A percentile compares a stretch with the other conserved stretches of the same genome.
Evolutionary conservation across 495 filamentous ascomycete species (phyloP).

Genomic region (Bathelium albidoporum): DNA sequence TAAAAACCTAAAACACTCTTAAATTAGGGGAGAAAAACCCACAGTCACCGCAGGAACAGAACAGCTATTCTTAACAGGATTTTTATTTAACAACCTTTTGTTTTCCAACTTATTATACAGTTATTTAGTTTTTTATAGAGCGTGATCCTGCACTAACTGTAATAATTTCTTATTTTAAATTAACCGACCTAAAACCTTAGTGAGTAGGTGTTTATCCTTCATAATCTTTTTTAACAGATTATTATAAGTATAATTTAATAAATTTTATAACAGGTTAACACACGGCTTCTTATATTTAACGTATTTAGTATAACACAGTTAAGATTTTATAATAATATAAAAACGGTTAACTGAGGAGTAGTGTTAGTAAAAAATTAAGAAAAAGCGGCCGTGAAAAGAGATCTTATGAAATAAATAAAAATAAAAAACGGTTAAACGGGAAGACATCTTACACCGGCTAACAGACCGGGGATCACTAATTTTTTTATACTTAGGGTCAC

Average conservation of each 20-base stretch:
- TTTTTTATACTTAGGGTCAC: neutral
- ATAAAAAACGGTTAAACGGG: neutral
- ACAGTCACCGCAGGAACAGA: neutral
- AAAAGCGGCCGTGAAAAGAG: neutral
- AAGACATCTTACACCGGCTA: neutral
- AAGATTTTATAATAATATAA: neutral
- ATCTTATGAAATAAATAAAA: neutral
- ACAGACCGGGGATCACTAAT: neutral
- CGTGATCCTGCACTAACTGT: neutral
- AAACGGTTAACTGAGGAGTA: neutral
- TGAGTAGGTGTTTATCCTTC: no score
- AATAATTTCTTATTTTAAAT: neutral
- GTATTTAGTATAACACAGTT: neutral
- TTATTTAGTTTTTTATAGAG: neutral
- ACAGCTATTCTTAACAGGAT: neutral
- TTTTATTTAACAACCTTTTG: no score
- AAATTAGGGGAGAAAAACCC: neutral
- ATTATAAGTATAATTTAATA: neutral
- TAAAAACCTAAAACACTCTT: neutral
- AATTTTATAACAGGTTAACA: neutral
- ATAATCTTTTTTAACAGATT: neutral
- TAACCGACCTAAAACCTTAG: neutral
- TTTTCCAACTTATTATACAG: neutral
- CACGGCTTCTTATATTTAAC: neutral
- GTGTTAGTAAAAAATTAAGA: neutral